Evolutionary conservation across 208 protist species (phyloP), one percentile per base, ranked within the genome.

Genomic region (Trypanosoma scelopori): DNA sequence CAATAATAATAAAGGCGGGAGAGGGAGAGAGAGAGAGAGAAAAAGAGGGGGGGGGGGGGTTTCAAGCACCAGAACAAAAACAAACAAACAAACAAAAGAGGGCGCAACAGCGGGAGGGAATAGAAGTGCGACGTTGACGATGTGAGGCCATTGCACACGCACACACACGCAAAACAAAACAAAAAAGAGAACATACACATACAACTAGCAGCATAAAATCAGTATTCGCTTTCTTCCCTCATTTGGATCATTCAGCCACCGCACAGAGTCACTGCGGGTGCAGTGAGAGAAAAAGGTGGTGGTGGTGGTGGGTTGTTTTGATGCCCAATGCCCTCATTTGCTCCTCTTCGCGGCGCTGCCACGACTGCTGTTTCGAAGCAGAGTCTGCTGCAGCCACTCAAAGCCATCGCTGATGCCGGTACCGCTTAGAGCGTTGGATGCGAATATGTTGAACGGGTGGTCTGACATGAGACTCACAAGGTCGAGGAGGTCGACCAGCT

Each of bases 401-500:
- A 96, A 83, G 16, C 87, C 91, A 13, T 89, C 85, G 12, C 71
- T 55, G 13, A 94, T 70, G 6, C 85, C 87, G 30, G 71, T 81
- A 0, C 91, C 91, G 7, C 63, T 72, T 22, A 88, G 51, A 0
- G 87, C 91, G 60, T 93, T 79, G 25, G 87, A 93, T 18, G 91
- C 63, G 49, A 93, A 88, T 43, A 96, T 91, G 55, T 94, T 88
- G 76, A 91, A 94, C 6, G 87, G 79, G n/a, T 78, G 80, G 46
- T 92, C 79, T 9, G 66, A 75, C 66, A 92, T 73, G 18, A 91
- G 55, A 18, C 76, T 74, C 39, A 63, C 65, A 27, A 98, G 78
- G 12, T 84, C 85, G 6, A 98, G 58, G 7, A 91, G 41, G 55
- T 98, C 85, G 13, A 80, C 82, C 18, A 97, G 56, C 56, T 97